phyloP scores from a whole-genome alignment of 495 filamentous ascomycete species.

The Oleoguttula mirabilis region DNA sequence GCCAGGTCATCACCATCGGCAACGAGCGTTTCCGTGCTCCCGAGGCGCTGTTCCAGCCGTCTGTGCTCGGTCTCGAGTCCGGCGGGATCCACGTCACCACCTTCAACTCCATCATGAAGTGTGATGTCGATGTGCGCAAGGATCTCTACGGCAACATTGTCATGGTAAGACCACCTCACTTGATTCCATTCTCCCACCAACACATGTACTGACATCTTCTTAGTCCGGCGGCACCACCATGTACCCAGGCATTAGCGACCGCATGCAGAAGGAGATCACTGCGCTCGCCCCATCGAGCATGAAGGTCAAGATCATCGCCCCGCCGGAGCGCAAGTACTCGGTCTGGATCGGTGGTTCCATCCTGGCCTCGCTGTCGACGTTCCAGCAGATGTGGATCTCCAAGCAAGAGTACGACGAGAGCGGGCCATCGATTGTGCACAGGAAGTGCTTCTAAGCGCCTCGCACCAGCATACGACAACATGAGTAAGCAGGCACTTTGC shows the following conservation, averaged over 20 bases:
- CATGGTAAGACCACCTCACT: conserved; percentile 68
- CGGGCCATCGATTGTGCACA: conserved; percentile 97
- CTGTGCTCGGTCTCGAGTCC: conserved; percentile 92
- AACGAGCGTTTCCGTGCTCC: conserved; percentile 99
- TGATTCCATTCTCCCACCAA: neutral
- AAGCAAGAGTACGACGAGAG: conserved; percentile 99
- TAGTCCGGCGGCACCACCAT: conserved; percentile 97
- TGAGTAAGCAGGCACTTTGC: too few relatives aligned
- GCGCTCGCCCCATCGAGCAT: conserved; percentile 93
- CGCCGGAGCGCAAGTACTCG: conserved; percentile 70
- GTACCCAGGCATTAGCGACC: conserved; percentile 99
- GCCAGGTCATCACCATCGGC: conserved; percentile 99
- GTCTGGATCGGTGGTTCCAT: conserved; percentile 99
- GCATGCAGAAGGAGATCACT: conserved; percentile 99
- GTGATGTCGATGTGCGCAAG: conserved; percentile 98
- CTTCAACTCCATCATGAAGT: conserved; percentile 99
- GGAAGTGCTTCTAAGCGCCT: conserved; percentile 96
- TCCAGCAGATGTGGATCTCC: conserved; percentile 99
- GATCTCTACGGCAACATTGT: conserved; percentile 99
- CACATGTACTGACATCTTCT: neutral
- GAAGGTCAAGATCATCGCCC: conserved; percentile 72
- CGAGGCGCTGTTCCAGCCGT: conserved; percentile 98
- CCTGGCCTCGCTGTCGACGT: conserved; percentile 95
- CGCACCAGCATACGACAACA: too few relatives aligned
- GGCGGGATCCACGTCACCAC: conserved; percentile 99